Base-by-base conservation (phyloP, 805 yeast genomes). In the Saccharomycopsis synnaedendra region DNA sequence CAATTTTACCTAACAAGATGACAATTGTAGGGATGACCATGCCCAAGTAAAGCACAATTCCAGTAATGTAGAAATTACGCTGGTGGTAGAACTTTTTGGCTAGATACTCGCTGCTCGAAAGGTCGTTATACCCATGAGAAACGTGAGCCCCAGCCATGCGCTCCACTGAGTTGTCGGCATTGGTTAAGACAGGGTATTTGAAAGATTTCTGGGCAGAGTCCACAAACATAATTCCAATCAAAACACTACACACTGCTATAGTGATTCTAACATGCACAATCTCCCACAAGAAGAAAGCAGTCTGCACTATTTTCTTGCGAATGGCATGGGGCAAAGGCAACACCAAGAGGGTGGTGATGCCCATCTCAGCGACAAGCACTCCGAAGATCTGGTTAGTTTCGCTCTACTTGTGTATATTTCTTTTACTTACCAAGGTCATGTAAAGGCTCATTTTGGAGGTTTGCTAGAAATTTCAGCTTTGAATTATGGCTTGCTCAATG, bases 31-130 rank as follows among this genome's bases (percentile, higher is more conserved):
- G 70, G 48, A 78, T 77, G 6, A 80, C 75, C 43, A 78, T 54
- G 49, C 64, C 67, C 56, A 76, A 69, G 60, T 75, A 79, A 50
- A 79, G 60, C 4, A 78, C 79, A 5, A 80, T 81, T 5, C 85
- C 85, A 10, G 78, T 71, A 47, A 79, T 68, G 58, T 79, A 79
- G 39, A 76, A 65, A 54, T 79, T 79, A 58, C 85, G 68, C 60
- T 79, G 85, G 38, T 79, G 70, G 55, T 77, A 79, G 49, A 80
- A 78, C 51, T 78, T 74, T 42, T 75, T 65, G 4, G 82, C 84
- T 54, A 76, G 61, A 51, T 69, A 73, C 28, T 79, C 82, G 37
- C 67, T 62, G 39, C 71, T 66, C 42, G 72, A 64, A 34, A 63
- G 56, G 2, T 51, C 50, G 39, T 50, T 48, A n/a, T 44, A 45